Conservation (phyloP, 148 eudicot genomes). For the Fagopyrum esculentum region DNA sequence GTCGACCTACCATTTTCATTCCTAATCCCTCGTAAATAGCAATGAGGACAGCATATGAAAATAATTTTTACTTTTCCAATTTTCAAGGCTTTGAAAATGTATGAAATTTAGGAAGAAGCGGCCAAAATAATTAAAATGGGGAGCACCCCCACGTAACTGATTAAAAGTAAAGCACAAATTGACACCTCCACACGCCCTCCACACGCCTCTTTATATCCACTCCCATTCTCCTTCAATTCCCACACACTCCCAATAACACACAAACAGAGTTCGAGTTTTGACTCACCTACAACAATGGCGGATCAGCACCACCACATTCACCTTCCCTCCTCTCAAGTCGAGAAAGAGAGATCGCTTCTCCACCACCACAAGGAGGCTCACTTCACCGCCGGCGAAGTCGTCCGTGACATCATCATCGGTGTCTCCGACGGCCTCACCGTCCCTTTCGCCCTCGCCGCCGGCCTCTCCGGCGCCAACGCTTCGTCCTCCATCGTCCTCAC, state of each 20-base stretch:
- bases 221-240: neutral
- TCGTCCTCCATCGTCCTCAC: slow-evolving; percentile 76
- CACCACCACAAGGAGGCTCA: slow-evolving; percentile 70
- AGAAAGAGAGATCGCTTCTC: slow-evolving; percentile 30
- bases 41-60: no score
- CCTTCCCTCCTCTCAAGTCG: neutral
- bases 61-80: no score
- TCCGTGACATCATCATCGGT: slow-evolving; percentile 88
- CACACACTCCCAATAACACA: neutral
- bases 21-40: no score
- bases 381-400: slow-evolving; percentile 83
- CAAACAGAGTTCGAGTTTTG: neutral
- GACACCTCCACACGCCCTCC: slow-evolving; percentile 13
- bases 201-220: neutral
- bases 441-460: slow-evolving; percentile 92
- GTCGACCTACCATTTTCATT: no score
- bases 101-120: neutral
- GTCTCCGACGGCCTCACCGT: slow-evolving; percentile 97
- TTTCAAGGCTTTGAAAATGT: no score
- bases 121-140: neutral
- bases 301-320: neutral
- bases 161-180: neutral
- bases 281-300: neutral
- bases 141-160: neutral
- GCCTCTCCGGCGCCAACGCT: slow-evolving; percentile 83